These are phyloP conservation scores for Yamadazyma taylorii DNA, from an alignment of 1,139 yeast species.

Conservation along the genomic window DNA sequence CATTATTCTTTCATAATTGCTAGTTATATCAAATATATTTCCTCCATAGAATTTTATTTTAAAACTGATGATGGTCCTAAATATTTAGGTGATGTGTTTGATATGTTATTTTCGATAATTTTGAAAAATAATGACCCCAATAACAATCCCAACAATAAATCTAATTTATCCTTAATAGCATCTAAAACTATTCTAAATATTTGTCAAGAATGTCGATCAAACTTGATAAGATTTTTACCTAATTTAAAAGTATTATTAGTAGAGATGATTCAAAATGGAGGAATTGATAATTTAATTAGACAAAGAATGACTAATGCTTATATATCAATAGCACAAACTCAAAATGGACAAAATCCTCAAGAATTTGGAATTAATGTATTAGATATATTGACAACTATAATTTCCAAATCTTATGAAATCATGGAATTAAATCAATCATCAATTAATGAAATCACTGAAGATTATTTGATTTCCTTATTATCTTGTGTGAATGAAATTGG, in stretches of 20 bases:
- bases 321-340: conserved; percentile 58
- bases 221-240: conserved; percentile 47
- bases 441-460: conserved; percentile 23
- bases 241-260: conserved; percentile 51
- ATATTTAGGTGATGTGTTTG: conserved; percentile 50
- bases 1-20: conserved; percentile 19
- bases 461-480: conserved; percentile 54
- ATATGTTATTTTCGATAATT: conserved; percentile 41
- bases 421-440: conserved; percentile 12
- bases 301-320: conserved; percentile 62
- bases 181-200: conserved; percentile 61
- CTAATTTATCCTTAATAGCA: conserved; percentile 32
- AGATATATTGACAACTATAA: conserved; percentile 23
- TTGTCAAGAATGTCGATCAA: conserved; percentile 59
- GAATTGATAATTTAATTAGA: conserved; percentile 52
- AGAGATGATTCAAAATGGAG: conserved; percentile 50
- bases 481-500: conserved; percentile 68
- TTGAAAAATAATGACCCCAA: conserved; percentile 19
- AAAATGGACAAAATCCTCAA: conserved; percentile 38
- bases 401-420: conserved; percentile 12
- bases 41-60: conserved; percentile 57
- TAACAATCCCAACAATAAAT: too few species aligned
- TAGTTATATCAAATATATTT: conserved; percentile 52
- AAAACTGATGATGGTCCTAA: conserved; percentile 33
- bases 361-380: conserved; percentile 24